A percentile compares a stretch with the other conserved stretches of the same genome.
Conservation (phyloP, 2,329 filamentous ascomycete genomes). For the Aspergillus terreus region DNA sequence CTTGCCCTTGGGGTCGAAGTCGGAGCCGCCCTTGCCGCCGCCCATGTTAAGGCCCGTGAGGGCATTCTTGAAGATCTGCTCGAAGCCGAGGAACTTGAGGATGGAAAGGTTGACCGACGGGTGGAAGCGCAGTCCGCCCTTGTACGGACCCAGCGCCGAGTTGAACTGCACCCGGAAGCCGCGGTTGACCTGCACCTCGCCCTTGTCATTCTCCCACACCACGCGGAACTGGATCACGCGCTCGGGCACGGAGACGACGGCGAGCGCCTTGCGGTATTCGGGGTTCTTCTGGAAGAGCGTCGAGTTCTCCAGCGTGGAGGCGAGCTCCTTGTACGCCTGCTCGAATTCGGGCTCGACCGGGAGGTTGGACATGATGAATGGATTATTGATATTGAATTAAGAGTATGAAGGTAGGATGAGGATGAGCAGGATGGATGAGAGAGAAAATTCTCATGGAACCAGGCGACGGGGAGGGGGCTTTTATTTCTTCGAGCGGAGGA, state of each 20-base stretch:
- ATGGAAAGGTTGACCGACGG: conserved; percentile 62
- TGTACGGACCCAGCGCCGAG: conserved; percentile 94
- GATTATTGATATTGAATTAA: conserved; percentile 1
- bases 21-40: conserved; percentile 94
- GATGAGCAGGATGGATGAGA: conserved; percentile 9
- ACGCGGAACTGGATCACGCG: conserved; percentile 96
- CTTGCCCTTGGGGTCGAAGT: conserved; percentile 99
- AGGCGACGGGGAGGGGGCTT: neutral
- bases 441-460: conserved; percentile 1
- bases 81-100: conserved; percentile 97
- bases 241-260: conserved; percentile 86
- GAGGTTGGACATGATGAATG: conserved; percentile 70
- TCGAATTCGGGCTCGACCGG: conserved; percentile 93
- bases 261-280: conserved; percentile 87
- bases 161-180: conserved; percentile 98
- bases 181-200: conserved; percentile 80
- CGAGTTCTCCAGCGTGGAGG: conserved; percentile 89
- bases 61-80: conserved; percentile 99
- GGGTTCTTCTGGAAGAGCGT: conserved; percentile 90
- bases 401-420: conserved; percentile 1
- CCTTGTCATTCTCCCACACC: conserved; percentile 92
- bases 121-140: conserved; percentile 94
- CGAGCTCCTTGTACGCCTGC: conserved; percentile 97
- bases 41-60: conserved; percentile 93
- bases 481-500: conserved; percentile 9